Evolutionary conservation across 345 rosid species (phyloP).

Genomic region (Carallia pectinifolia): DNA sequence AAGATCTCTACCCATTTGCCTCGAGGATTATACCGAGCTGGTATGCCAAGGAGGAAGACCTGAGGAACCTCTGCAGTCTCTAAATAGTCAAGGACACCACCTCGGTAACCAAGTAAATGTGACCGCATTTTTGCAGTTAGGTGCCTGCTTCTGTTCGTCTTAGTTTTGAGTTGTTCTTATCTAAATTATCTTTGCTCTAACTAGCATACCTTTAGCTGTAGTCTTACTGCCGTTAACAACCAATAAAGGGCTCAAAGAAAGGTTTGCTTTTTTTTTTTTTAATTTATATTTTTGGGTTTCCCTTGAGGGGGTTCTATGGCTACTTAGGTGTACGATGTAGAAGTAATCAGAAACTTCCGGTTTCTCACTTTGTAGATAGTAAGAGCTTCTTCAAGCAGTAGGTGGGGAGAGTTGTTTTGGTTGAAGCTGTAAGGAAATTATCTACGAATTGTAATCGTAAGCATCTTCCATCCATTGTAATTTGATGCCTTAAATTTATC

Average conservation of each 20-base stretch:
- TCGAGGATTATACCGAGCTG: conserved; percentile 26
- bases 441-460: too few species aligned
- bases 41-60: conserved; percentile 29
- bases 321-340: background rate
- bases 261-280: background rate
- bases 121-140: background rate
- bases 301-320: background rate
- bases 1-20: conserved; percentile 20
- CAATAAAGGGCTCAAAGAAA: too few species aligned
- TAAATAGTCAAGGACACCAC: conserved; percentile 5
- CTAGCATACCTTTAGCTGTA: too few species aligned
- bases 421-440: too few species aligned
- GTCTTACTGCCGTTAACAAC: too few species aligned
- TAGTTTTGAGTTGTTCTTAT: background rate
- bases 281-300: background rate
- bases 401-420: background rate
- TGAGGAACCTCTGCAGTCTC: conserved; percentile 23
- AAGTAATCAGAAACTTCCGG: background rate
- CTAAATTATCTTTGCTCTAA: too few species aligned
- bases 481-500: too few species aligned
- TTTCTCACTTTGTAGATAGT: background rate
- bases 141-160: background rate
- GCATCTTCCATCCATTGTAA: too few species aligned
- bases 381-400: background rate
- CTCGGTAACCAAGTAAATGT: too few species aligned